These are phyloP conservation scores for Ramularia endophylla DNA, from an alignment of 2,329 filamentous ascomycete species.

Conservation along the genomic window DNA sequence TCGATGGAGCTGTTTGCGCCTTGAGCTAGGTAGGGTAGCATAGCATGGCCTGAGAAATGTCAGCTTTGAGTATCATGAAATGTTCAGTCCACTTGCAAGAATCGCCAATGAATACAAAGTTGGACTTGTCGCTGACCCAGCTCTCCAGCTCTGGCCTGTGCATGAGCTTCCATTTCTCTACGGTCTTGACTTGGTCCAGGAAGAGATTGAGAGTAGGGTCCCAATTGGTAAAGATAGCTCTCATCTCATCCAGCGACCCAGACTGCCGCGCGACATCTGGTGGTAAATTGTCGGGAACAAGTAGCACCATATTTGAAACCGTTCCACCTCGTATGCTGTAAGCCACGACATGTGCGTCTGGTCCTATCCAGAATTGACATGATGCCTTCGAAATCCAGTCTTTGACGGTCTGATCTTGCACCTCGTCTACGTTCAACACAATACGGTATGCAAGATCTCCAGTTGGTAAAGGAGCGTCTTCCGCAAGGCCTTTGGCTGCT, in stretches of 20 bases:
- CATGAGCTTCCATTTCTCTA: conserved; percentile 68
- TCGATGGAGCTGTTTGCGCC: conserved; percentile 64
- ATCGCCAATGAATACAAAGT: conserved; percentile 51
- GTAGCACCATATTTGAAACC: conserved; percentile 61
- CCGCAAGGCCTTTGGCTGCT: conserved; percentile 29
- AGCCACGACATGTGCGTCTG: conserved; percentile 54
- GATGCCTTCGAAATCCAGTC: conserved; percentile 49
- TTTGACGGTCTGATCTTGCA: conserved; percentile 46
- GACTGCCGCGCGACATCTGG: conserved; percentile 45
- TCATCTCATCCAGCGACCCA: conserved; percentile 57
- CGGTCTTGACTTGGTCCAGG: conserved; percentile 48
- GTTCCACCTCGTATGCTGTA: conserved; percentile 56
- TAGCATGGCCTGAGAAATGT: conserved; percentile 6
- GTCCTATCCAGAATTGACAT: conserved; percentile 59
- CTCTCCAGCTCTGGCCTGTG: conserved; percentile 47
- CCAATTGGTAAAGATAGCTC: conserved; percentile 55
- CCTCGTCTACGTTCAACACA: conserved; percentile 48
- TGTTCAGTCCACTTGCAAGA: conserved; percentile 44
- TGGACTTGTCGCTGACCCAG: conserved; percentile 51
- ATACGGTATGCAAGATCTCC: conserved; percentile 62
- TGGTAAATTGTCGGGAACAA: conserved; percentile 59
- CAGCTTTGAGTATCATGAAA: background rate
- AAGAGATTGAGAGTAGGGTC: conserved; percentile 52
- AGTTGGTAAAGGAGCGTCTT: conserved; percentile 49
- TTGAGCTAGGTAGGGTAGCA: conserved; percentile 46